Conservation (phyloP, 192 early-diverging fungal species). For the Chytriomyces sp. region DNA sequence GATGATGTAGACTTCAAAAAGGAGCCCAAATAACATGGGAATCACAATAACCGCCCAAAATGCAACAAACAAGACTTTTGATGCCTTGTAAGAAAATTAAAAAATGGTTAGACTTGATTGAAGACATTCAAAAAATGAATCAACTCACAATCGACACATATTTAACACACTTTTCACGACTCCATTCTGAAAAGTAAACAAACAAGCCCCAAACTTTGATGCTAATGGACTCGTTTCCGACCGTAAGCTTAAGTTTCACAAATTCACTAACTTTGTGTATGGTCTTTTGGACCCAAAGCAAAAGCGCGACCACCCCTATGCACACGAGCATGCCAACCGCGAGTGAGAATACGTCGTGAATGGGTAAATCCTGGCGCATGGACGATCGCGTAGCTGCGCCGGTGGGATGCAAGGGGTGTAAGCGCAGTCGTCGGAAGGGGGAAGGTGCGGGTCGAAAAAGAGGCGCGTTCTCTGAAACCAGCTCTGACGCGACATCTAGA, state of each 20-base stretch:
- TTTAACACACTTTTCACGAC: background rate
- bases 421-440: constrained; percentile 1
- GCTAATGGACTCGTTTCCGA: too few relatives aligned
- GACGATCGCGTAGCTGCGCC: background rate
- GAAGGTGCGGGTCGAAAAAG: background rate
- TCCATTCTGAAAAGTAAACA: background rate
- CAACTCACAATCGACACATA: constrained; percentile 11
- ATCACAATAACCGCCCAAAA: constrained; percentile 64
- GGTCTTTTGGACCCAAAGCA: background rate
- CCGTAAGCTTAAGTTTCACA: too few relatives aligned
- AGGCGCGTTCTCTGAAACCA: background rate
- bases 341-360: constrained; percentile 82
- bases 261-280: background rate
- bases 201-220: constrained; percentile 1
- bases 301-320: constrained; percentile 13
- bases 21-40: constrained; percentile 67
- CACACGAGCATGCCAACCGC: constrained; percentile 66
- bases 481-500: too few relatives aligned
- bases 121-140: background rate
- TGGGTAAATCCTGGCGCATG: constrained; percentile 51
- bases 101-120: background rate
- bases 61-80: constrained; percentile 56
- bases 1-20: constrained; percentile 76
- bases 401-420: background rate
- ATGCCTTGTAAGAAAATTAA: background rate